Evolutionary conservation across 352 stramenopile species (phyloP).

Genomic region (Globisporangium abappressorium): DNA sequence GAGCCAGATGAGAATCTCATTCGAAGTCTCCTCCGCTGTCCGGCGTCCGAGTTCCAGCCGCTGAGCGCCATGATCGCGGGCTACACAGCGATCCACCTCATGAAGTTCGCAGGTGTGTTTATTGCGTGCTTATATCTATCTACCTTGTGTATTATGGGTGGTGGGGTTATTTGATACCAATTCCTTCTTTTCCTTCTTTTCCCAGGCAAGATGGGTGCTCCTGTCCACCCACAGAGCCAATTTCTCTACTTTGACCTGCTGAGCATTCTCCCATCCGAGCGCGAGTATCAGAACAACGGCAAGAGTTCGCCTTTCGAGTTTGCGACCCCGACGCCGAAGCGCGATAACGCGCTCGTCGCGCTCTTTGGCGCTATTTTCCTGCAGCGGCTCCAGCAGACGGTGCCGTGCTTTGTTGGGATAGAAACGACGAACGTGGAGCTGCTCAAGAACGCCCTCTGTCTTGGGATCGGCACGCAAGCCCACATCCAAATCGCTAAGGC

Average conservation of each 20-base stretch:
- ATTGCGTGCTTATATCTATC: not conserved
- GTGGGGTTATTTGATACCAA: not conserved
- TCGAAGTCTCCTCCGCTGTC: conserved; percentile 21
- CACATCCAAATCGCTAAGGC: conserved; percentile 13
- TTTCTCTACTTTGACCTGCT: conserved; percentile 36
- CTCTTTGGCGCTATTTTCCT: conserved; percentile 16
- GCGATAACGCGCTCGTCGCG: conserved; percentile 5
- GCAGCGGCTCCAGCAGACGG: conserved; percentile 6
- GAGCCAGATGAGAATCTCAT: conserved; percentile 18
- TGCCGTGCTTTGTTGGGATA: conserved; percentile 15
- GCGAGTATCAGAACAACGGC: too few species aligned
- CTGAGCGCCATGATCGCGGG: conserved; percentile 33
- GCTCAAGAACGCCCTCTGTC: conserved; percentile 24
- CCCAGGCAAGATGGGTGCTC: conserved; percentile 24
- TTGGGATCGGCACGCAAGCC: conserved; percentile 17
- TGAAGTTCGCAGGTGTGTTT: conserved; percentile 25
- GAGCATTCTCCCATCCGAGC: conserved; percentile 8
- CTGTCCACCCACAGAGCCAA: conserved; percentile 22
- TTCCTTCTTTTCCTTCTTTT: not conserved
- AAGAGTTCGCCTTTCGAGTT: not conserved
- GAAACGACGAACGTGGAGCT: conserved; percentile 23
- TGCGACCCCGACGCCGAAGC: conserved; percentile 8
- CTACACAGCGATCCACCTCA: conserved; percentile 27
- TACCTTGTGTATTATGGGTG: not conserved
- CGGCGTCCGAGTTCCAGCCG: conserved; percentile 31